Evolutionary conservation across 179 eudicot genomes (phyloP).

Genomic region (Actinidia polygama): DNA sequence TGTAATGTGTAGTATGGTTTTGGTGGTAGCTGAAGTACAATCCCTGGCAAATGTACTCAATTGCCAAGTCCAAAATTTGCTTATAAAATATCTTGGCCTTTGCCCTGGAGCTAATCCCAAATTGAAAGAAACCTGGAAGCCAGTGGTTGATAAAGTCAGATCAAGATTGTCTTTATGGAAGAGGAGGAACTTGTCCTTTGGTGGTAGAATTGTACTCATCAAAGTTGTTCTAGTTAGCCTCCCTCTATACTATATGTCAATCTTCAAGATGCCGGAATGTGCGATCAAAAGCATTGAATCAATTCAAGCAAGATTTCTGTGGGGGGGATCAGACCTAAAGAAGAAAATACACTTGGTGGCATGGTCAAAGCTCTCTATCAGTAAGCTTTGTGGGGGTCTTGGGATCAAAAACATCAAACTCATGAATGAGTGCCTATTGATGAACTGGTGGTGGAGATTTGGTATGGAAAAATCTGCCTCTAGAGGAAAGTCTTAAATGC

Average conservation of each 20-base stretch:
- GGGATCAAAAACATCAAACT: background rate
- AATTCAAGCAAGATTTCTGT: too few species aligned
- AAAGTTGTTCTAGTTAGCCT: background rate
- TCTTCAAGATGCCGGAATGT: background rate
- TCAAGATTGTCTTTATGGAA: background rate
- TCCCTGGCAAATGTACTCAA: background rate
- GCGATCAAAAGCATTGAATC: background rate
- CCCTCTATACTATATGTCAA: background rate
- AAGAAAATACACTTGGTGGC: background rate
- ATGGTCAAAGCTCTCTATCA: background rate
- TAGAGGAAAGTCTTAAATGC: background rate
- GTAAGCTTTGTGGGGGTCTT: background rate
- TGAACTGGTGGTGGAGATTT: too few species aligned
- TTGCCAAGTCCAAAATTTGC: background rate
- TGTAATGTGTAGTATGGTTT: background rate
- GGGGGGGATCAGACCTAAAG: too few species aligned
- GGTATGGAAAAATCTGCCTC: background rate
- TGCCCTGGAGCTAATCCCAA: background rate
- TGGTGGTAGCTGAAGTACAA: background rate
- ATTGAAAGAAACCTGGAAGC: background rate
- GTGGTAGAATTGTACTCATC: background rate
- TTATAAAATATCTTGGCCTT: too few species aligned
- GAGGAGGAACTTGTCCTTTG: background rate
- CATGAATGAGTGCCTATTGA: too few species aligned
- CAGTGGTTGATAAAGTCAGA: background rate